Base-by-base conservation (phyloP, 192 early-diverging fungal genomes). In the Gamsiella multidivaricata region DNA sequence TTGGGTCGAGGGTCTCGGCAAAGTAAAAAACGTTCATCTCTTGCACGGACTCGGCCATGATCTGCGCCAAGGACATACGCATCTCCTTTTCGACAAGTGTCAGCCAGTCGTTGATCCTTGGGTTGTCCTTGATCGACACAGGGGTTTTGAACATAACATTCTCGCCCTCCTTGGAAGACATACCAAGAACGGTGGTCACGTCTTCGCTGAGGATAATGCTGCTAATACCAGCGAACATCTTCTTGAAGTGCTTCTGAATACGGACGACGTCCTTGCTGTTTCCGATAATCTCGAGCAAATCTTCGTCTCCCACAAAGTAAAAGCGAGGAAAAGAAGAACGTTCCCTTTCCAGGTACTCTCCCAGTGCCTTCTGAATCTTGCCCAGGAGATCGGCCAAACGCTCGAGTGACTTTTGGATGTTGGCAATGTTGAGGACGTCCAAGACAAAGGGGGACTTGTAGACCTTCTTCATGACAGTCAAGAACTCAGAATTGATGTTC, bases 281-380 rank as follows among this genome's bases (percentile, higher is more conserved):
- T 71, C 98, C 97, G 64, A 99, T 95, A 61, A 99, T 97, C 85
- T 99, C 97, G n/a, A 99, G 90, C 83, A 99, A 71, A 84, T 99
- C 98, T 82, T 99, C 98, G 74, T 99, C 98, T 80, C 97, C 98
- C 33, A 99, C 96, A 91, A 99, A 99, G 87, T 99, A 99, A 87
- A 99, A 99, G 12, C 98, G 93, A 33, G 98, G 96, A 86, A 99
- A 99, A 2, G 94, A 88, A 15, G 95, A 89, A 54, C 98, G 92
- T 81, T 99, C 96, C 54, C 95, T 88, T 79, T 99, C 98, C 61
- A 99, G 72, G 66, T 99, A 99, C 66, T 99, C 97, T 81, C 98
- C 98, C 25, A 99, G 88, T 18, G 98, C 96, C 78, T 97, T 96
- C 65, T 99, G 98, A 72, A 99, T 99, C 79, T 97, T 97, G 61